phyloP scores from a whole-genome alignment of 176 grass and related monocot species.

The Ensete glaucum region DNA sequence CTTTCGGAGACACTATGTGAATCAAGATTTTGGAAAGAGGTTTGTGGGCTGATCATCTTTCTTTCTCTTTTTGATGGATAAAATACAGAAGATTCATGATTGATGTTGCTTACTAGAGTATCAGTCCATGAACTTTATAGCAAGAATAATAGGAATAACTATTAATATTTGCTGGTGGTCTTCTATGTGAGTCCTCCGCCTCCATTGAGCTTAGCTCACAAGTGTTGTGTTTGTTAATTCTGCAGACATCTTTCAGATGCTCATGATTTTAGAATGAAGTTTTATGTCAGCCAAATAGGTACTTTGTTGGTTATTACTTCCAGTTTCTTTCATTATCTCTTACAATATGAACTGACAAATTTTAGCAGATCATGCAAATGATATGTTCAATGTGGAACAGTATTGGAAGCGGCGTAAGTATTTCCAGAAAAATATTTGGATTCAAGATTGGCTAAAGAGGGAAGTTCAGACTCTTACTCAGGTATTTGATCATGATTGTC shows the following conservation, averaged over 20 bases:
- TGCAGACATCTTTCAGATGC: constrained; percentile 30
- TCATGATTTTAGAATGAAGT: constrained; percentile 29
- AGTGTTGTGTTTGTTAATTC: constrained; percentile 12
- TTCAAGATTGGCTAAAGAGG: constrained; percentile 35
- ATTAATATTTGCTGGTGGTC: no score
- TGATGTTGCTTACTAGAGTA: neutral
- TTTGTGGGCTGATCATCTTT: constrained; percentile 16
- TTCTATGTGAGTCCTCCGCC: neutral
- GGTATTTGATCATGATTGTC: constrained; percentile 13
- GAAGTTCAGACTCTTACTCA: constrained; percentile 37
- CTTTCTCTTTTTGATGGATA: neutral
- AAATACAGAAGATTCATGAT: neutral
- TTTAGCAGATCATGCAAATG: constrained; percentile 11
- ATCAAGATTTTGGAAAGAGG: constrained; percentile 24
- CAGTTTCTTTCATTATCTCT: neutral
- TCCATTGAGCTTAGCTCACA: neutral
- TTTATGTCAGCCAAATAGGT: constrained; percentile 28
- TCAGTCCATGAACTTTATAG: neutral
- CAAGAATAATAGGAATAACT: neutral
- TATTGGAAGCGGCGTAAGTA: constrained; percentile 30
- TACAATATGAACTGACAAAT: constrained; percentile 4
- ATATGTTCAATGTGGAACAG: constrained; percentile 18
- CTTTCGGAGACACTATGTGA: constrained; percentile 31
- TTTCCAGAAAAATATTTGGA: constrained; percentile 34
- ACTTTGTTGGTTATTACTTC: constrained; percentile 5